phyloP scores from a whole-genome alignment of 176 grass and related monocot genomes.

The Carex scoparia region DNA sequence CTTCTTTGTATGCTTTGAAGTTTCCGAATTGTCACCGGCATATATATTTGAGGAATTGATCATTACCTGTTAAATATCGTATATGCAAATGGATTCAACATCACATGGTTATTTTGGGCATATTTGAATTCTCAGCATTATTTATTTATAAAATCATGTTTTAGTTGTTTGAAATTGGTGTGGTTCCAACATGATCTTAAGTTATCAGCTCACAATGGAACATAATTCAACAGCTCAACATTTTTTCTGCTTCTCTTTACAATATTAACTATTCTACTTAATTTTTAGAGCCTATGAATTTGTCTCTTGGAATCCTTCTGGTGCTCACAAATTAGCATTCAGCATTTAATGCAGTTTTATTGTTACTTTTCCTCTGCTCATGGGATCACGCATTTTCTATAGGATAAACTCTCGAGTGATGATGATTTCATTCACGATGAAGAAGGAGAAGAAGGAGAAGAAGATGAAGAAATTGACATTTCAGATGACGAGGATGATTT shows the following conservation, averaged over 20 bases:
- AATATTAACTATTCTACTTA: neutral
- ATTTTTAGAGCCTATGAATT: neutral
- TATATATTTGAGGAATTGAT: neutral
- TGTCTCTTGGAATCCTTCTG: neutral
- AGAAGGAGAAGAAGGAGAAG: slow-evolving; percentile 37
- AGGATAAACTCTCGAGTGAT: slow-evolving; percentile 69
- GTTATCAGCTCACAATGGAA: neutral
- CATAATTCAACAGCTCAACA: neutral
- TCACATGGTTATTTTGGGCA: neutral
- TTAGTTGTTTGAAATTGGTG: neutral
- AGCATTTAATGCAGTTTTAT: neutral
- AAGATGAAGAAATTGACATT: slow-evolving; percentile 57
- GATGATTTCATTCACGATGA: slow-evolving; percentile 42
- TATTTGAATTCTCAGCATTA: neutral
- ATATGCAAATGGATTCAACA: neutral
- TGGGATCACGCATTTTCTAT: neutral
- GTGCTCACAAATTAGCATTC: neutral
- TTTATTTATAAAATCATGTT: neutral
- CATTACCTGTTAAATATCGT: neutral
- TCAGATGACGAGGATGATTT: slow-evolving; percentile 68
- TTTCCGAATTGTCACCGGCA: neutral
- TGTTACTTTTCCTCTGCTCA: neutral
- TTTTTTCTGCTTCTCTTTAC: neutral
- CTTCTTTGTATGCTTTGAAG: slow-evolving; percentile 3
- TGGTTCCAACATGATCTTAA: neutral